Evolutionary conservation across 2,329 filamentous ascomycete genomes (phyloP).

Genomic region (Bertia moriformis): DNA sequence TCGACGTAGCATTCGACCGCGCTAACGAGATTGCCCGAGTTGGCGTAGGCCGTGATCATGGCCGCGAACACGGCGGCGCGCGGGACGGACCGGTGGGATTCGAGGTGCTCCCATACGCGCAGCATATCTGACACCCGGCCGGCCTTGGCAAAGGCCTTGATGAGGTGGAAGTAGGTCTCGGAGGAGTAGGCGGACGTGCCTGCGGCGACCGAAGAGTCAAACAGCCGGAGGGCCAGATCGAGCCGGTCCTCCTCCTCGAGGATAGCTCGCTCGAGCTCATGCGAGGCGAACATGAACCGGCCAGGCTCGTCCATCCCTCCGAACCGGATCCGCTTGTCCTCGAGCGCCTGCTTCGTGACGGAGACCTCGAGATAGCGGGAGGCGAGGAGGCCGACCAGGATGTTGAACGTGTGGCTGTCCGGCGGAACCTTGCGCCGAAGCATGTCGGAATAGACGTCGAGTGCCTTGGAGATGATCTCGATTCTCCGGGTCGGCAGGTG

Average conservation of each 20-base stretch:
- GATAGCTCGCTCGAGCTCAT: constrained; percentile 75
- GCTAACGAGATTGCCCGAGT: constrained; percentile 65
- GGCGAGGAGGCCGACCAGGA: constrained; percentile 76
- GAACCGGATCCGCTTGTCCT: constrained; percentile 74
- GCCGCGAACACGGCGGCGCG: constrained; percentile 72
- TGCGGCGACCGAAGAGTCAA: constrained; percentile 57
- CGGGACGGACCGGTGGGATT: constrained; percentile 57
- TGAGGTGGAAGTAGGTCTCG: constrained; percentile 72
- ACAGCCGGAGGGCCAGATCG: constrained; percentile 71
- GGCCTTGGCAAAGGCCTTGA: constrained; percentile 72
- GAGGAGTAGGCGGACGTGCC: constrained; percentile 57
- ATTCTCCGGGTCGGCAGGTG: constrained; percentile 65
- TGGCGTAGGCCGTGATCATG: constrained; percentile 90
- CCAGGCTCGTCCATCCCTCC: constrained; percentile 72
- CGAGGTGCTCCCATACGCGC: constrained; percentile 82
- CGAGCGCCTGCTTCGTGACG: constrained; percentile 56
- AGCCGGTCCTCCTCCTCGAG: constrained; percentile 77
- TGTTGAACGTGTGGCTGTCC: constrained; percentile 74
- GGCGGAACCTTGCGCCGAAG: constrained; percentile 69
- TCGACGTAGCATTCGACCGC: constrained; percentile 93
- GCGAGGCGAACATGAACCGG: constrained; percentile 77
- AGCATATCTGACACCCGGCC: constrained; percentile 80
- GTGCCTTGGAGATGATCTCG: constrained; percentile 75
- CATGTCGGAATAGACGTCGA: constrained; percentile 96
- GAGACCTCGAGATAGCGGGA: constrained; percentile 68